Conservation (phyloP, 2,329 filamentous ascomycete genomes). For the Phyllosticta citribraziliensis region DNA sequence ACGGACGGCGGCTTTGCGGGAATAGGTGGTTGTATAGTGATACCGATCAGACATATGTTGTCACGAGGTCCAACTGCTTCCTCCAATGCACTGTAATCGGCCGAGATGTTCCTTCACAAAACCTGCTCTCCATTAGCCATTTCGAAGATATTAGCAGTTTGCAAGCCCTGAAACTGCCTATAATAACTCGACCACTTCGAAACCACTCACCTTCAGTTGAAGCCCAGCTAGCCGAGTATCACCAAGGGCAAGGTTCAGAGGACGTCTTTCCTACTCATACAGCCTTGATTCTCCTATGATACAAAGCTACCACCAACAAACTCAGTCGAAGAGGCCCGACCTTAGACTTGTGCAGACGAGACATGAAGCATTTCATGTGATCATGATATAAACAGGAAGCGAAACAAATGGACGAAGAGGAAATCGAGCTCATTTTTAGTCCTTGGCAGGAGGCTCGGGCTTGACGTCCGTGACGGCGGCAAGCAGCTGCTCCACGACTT, state of each 20-base stretch:
- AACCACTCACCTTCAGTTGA: neutral
- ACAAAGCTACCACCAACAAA: neutral
- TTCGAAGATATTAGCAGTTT: neutral
- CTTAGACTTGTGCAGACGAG: neutral
- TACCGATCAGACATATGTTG: neutral
- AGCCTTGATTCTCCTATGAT: neutral
- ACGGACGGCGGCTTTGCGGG: neutral
- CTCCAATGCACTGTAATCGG: neutral
- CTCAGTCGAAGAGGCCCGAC: neutral
- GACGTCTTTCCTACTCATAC: neutral
- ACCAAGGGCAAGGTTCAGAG: neutral
- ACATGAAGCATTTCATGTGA: slow-evolving; percentile 5
- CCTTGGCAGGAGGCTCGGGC: slow-evolving; percentile 48
- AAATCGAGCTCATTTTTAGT: neutral
- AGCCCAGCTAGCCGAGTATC: neutral
- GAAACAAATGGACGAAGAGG: slow-evolving; percentile 2
- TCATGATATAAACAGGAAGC: neutral
- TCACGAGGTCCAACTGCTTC: neutral
- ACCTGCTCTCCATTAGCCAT: neutral
- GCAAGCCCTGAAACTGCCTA: neutral
- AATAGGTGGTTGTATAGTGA: neutral
- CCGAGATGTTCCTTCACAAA: neutral
- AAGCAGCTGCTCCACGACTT: slow-evolving; percentile 76
- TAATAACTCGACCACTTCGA: neutral
- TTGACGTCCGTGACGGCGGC: slow-evolving; percentile 77